A percentile compares a stretch with the other conserved stretches of the same genome.
Evolutionary conservation across 169 alveolate genomes (phyloP).

Genomic region (Cryptosporidium felis): DNA sequence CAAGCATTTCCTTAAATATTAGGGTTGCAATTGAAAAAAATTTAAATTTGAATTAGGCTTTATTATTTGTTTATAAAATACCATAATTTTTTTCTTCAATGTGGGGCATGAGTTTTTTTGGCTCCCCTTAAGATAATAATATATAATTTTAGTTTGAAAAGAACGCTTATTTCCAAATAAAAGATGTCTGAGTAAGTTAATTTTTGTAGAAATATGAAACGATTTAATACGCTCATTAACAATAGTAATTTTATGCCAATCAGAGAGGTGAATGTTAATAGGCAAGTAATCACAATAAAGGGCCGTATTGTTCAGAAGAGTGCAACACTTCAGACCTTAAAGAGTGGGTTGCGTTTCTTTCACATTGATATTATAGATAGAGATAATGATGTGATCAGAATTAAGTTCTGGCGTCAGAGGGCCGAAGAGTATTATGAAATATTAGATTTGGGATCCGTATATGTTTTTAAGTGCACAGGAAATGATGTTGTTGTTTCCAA

Average conservation of each 20-base stretch:
- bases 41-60: too few species aligned
- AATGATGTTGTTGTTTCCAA: constrained; percentile 64
- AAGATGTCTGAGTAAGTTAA: constrained; percentile 53
- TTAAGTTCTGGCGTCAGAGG: constrained; percentile 61
- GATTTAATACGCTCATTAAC: too few species aligned
- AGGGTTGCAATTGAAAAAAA: too few species aligned
- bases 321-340: constrained; percentile 40
- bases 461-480: constrained; percentile 65
- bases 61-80: too few species aligned
- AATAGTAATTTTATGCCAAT: constrained; percentile 64
- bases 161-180: neutral
- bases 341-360: constrained; percentile 38
- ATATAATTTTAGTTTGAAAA: neutral
- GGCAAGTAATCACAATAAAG: constrained; percentile 41
- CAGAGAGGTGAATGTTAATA: constrained; percentile 62
- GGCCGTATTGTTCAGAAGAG: constrained; percentile 64
- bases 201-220: too few species aligned
- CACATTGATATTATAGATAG: constrained; percentile 54
- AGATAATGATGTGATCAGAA: constrained; percentile 54
- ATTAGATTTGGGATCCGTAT: constrained; percentile 43
- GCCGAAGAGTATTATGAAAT: constrained; percentile 64
- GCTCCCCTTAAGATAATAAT: neutral
- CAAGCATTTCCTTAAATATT: too few species aligned
- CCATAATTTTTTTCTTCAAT: neutral
- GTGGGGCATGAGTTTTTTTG: constrained; percentile 40